Conservation (phyloP, 176 grass and related monocot species). For the Olyra latifolia region DNA sequence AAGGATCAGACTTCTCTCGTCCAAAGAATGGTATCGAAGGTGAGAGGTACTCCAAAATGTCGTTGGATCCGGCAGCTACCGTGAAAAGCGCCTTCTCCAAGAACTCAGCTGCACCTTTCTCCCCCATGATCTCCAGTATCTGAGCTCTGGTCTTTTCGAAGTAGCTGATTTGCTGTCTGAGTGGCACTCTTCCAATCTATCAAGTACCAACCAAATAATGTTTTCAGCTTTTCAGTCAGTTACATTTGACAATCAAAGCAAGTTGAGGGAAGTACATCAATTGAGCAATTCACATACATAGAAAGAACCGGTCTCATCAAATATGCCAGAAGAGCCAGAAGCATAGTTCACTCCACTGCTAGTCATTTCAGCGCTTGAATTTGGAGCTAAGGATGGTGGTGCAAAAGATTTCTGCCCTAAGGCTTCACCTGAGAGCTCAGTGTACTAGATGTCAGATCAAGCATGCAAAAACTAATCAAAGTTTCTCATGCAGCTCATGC, state of each 20-base stretch:
- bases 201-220: not conserved
- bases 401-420: conserved; percentile 60
- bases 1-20: conserved; percentile 50
- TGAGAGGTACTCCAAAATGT: conserved; percentile 77
- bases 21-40: conserved; percentile 72
- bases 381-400: conserved; percentile 72
- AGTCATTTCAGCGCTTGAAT: conserved; percentile 35
- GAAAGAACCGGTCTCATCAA: conserved; percentile 77
- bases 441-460: not conserved
- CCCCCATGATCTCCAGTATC: conserved; percentile 39
- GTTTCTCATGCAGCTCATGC: not conserved
- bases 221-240: not conserved
- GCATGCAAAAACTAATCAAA: not conserved
- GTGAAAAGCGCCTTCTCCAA: conserved; percentile 61
- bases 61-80: conserved; percentile 64
- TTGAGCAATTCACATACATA: conserved; percentile 49
- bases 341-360: conserved; percentile 68
- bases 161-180: conserved; percentile 67
- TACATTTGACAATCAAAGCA: conserved; percentile 20
- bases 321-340: conserved; percentile 90
- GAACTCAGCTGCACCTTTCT: conserved; percentile 55
- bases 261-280: not conserved
- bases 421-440: conserved; percentile 55
- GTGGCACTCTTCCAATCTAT: conserved; percentile 80
- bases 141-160: conserved; percentile 68